These are phyloP conservation scores for Cercospora zeae-maydis DNA, from an alignment of 2,329 filamentous ascomycete genomes.

Conservation along the genomic window DNA sequence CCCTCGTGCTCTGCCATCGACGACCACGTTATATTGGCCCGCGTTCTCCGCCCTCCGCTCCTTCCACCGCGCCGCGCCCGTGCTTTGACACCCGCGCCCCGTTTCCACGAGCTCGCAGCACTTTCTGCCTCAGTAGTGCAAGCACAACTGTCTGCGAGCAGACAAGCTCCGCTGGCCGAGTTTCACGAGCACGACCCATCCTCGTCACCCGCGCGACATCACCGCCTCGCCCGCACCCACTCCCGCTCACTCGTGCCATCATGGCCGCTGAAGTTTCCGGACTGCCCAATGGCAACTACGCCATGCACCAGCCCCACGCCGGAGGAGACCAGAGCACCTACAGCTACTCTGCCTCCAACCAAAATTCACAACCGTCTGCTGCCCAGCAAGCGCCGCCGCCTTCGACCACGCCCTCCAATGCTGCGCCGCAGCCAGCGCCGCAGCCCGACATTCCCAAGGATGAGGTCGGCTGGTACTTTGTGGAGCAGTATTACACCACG, in stretches of 20 bases:
- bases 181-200: not conserved
- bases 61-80: not conserved
- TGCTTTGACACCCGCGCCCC: not conserved
- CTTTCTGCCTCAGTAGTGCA: conserved; percentile 2
- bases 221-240: not conserved
- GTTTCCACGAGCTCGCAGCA: not conserved
- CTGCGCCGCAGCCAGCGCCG: conserved; percentile 17
- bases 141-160: not conserved
- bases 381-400: conserved; percentile 22
- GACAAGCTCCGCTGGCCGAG: conserved; percentile 1
- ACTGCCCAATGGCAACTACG: conserved; percentile 50
- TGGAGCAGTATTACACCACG: conserved; percentile 98
- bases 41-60: not conserved
- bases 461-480: conserved; percentile 98
- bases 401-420: conserved; percentile 27
- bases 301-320: conserved; percentile 40
- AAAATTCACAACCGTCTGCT: conserved; percentile 27
- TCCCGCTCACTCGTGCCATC: conserved; percentile 9
- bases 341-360: conserved; percentile 34
- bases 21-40: not conserved
- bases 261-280: conserved; percentile 42
- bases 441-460: conserved; percentile 64
- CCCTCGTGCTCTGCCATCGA: not conserved
- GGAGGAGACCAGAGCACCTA: conserved; percentile 34
- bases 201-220: not conserved